phyloP scores from a whole-genome alignment of 1,284 basidiomycete genomes.

The Fomitopsis betulina region DNA sequence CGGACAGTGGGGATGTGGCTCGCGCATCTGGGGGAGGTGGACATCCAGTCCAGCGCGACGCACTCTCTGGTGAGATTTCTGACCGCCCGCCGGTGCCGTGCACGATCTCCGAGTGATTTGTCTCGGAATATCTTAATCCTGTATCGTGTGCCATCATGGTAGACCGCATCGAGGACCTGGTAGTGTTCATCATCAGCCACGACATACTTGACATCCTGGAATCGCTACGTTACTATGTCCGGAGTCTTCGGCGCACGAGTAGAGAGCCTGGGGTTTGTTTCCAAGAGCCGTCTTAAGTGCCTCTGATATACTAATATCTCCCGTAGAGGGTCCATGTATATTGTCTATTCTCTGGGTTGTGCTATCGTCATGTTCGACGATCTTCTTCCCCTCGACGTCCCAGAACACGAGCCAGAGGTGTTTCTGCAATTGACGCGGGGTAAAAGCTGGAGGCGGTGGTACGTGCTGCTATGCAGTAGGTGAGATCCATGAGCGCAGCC shows the following conservation, averaged over 20 bases:
- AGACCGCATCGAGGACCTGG: not conserved
- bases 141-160: not conserved
- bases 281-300: not conserved
- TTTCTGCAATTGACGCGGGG: too few species aligned
- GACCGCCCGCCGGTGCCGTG: not conserved
- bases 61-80: not conserved
- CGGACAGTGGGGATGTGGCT: not conserved
- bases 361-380: not conserved
- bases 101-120: not conserved
- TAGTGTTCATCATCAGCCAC: too few species aligned
- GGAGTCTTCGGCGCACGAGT: not conserved
- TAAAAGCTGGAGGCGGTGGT: too few species aligned
- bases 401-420: not conserved
- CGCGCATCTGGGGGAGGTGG: not conserved
- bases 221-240: not conserved
- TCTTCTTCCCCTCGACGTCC: not conserved
- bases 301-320: not conserved
- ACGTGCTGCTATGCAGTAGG: too few species aligned
- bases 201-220: not conserved
- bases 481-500: too few species aligned
- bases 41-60: not conserved
- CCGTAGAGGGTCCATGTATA: too few species aligned
- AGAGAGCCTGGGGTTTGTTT: not conserved
- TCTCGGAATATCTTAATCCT: not conserved
- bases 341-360: not conserved